These are phyloP conservation scores for Tuber melanosporum DNA, from an alignment of 495 filamentous ascomycete species.

Conservation along the genomic window DNA sequence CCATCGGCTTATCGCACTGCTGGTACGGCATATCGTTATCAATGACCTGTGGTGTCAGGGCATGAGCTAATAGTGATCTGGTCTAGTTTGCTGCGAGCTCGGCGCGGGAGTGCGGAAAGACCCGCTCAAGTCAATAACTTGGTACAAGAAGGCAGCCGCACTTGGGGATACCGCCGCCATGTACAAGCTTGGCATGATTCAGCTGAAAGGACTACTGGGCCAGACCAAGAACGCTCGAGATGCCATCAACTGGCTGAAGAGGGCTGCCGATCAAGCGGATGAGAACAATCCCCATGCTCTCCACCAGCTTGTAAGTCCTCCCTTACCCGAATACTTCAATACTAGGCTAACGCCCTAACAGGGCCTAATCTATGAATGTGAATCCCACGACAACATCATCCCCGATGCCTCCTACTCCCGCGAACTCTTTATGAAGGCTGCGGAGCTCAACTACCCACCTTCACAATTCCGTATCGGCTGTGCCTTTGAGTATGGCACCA, in stretches of 20 bases:
- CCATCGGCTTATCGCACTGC: slow-evolving; percentile 88
- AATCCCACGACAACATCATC: slow-evolving; percentile 61
- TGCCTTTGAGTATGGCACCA: slow-evolving; percentile 80
- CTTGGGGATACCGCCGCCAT: slow-evolving; percentile 87
- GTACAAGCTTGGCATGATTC: slow-evolving; percentile 90
- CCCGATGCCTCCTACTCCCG: slow-evolving; percentile 73
- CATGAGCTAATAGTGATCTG: not conserved
- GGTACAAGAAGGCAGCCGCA: slow-evolving; percentile 89
- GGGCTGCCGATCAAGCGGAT: slow-evolving; percentile 82
- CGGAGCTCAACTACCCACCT: slow-evolving; percentile 86
- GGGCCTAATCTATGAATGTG: slow-evolving; percentile 73
- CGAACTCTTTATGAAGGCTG: slow-evolving; percentile 77
- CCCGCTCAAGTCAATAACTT: slow-evolving; percentile 87
- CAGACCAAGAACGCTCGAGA: slow-evolving; percentile 78
- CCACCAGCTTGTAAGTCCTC: slow-evolving; percentile 61
- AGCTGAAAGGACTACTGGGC: slow-evolving; percentile 86
- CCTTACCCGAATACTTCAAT: not conserved
- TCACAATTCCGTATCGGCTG: slow-evolving; percentile 84
- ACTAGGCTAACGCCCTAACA: not conserved
- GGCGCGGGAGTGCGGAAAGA: slow-evolving; percentile 92
- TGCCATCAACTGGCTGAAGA: slow-evolving; percentile 83
- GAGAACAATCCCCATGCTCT: slow-evolving; percentile 88
- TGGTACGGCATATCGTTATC: slow-evolving; percentile 12
- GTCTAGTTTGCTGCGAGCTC: slow-evolving; percentile 82
- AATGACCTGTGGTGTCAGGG: slow-evolving; percentile 2